A percentile compares a stretch with the other conserved stretches of the same genome.
phyloP scores from a whole-genome alignment of 257 asterid species.

The Plantago ovata region DNA sequence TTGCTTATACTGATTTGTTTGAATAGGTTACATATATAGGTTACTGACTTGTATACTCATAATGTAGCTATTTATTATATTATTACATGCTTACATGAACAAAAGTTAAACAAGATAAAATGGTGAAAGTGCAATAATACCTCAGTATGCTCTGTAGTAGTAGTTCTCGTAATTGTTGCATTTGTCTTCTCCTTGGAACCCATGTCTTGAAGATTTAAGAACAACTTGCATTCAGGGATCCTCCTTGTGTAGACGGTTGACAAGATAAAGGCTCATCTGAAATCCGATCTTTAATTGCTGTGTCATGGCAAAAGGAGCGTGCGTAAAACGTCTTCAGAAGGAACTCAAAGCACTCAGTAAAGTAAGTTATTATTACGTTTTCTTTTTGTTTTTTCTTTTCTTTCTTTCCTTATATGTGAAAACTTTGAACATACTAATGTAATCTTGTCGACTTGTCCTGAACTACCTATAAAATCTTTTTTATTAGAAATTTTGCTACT shows the following conservation, averaged over 20 bases:
- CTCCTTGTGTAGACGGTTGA: constrained; percentile 18
- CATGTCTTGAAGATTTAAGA: background rate
- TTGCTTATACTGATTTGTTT: background rate
- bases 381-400: no score
- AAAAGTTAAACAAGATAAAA: background rate
- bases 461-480: no score
- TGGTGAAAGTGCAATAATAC: background rate
- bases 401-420: no score
- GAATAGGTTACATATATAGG: background rate
- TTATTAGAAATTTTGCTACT: no score
- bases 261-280: constrained; percentile 21
- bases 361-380: constrained; percentile 64
- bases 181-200: background rate
- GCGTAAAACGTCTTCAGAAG: constrained; percentile 95
- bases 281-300: constrained; percentile 5
- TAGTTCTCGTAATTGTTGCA: background rate
- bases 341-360: constrained; percentile 95
- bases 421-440: no score
- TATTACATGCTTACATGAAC: background rate
- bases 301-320: constrained; percentile 75
- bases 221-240: constrained; percentile 22
- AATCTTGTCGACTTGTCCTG: no score
- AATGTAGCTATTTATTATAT: background rate
- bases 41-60: background rate
- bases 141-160: constrained; percentile 5